These are phyloP conservation scores for Hypomontagnella submonticulosa DNA, from an alignment of 495 filamentous ascomycete genomes.

Conservation along the genomic window DNA sequence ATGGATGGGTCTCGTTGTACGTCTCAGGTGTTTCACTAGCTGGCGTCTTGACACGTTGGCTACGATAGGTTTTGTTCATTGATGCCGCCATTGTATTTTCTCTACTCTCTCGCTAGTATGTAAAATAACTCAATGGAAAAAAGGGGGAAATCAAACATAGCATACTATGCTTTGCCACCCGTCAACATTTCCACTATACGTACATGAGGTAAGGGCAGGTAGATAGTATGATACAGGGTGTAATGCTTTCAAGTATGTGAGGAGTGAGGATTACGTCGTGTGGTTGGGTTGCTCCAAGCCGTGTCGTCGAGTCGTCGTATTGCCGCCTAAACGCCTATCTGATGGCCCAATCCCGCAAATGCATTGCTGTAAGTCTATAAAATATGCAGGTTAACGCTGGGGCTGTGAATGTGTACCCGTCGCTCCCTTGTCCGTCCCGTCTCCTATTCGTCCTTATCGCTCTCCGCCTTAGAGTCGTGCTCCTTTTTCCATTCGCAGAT, in stretches of 20 bases:
- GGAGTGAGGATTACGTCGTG: constrained; percentile 42
- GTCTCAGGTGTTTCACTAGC: constrained; percentile 27
- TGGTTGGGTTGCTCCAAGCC: constrained; percentile 35
- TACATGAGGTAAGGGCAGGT: constrained; percentile 12
- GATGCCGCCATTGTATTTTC: not conserved
- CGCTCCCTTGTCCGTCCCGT: constrained; percentile 28
- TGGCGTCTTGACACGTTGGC: constrained; percentile 32
- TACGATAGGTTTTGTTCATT: not conserved
- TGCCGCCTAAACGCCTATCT: constrained; percentile 46
- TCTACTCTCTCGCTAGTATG: constrained; percentile 10
- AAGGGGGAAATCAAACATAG: constrained; percentile 2
- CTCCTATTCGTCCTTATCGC: constrained; percentile 53
- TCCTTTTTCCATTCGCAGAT: constrained; percentile 68
- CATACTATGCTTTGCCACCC: constrained; percentile 17
- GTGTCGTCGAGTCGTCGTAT: constrained; percentile 42
- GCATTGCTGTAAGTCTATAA: constrained; percentile 43
- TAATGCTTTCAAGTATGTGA: constrained; percentile 32
- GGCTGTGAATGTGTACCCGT: constrained; percentile 34
- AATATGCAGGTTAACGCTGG: constrained; percentile 43
- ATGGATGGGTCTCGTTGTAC: constrained; percentile 4
- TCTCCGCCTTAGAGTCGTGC: constrained; percentile 55
- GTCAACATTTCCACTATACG: constrained; percentile 22
- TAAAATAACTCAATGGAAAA: constrained; percentile 4
- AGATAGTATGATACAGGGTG: constrained; percentile 42
- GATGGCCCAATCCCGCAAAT: constrained; percentile 45